Base-by-base conservation (phyloP, 805 yeast species). In the Soucietia sequanensis region DNA sequence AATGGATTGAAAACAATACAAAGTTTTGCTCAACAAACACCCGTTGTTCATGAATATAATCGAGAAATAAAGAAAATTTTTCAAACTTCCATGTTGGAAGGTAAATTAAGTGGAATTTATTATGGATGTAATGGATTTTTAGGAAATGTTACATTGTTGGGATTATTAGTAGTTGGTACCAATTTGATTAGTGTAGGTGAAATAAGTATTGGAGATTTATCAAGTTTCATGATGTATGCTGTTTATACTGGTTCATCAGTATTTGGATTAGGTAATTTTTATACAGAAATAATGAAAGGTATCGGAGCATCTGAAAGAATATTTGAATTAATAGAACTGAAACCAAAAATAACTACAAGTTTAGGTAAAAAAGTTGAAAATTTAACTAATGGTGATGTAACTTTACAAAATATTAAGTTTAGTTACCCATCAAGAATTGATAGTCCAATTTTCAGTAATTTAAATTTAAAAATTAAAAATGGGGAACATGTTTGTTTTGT, bases 271-370 rank as follows among this genome's bases (percentile, higher is more conserved):
- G 91, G 96, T 0, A 85, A 84, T 50, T 91, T 91, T 56, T 91
- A 90, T 55, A 80, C 95, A 2, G 98, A 91, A 58, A 66, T 91
- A 39, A 91, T 91, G 97, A 91, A 91, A 64, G 98, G 97, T 37
- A 85, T 90, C 6, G 98, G 98, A 33, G 97, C 98, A 0, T 93
- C 96, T 0, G 82, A 89, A 33, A 70, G 98, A 40, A 76, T 91
- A 17, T 90, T 91, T 65, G 98, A 91, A 56, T 68, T 91, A 32
- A 78, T 83, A 40, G 93, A 85, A 41, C 72, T 88, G 58, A 70
- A 79, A 44, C 95, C 97, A 0, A 58, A 68, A 8, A 87, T 90
- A 31, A 70, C 76, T 11, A 77, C 90, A 2, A 74, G 83, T 2
- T 53, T 68, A 15, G 98, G 98, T 3, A 48, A 50, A 29, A 67